Percentiles rank a stretch among this genome's conserved stretches.
phyloP scores from a whole-genome alignment of 2,329 filamentous ascomycete species.

The Botrytis fabae region DNA sequence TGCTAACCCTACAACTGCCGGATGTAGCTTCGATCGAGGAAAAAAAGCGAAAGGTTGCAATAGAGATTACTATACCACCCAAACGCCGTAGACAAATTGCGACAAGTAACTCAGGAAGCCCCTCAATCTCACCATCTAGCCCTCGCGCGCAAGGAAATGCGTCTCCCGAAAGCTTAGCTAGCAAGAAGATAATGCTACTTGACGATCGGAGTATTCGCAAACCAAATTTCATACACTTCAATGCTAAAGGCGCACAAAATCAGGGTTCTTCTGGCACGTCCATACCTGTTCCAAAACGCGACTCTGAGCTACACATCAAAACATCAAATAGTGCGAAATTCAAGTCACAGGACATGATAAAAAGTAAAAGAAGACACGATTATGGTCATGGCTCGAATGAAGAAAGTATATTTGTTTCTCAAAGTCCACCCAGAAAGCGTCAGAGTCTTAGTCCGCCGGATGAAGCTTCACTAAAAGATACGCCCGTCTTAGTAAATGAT shows the following conservation, averaged over 20 bases:
- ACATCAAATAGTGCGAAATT: conserved; percentile 9
- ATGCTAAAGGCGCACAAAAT: conserved; percentile 30
- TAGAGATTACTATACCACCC: neutral
- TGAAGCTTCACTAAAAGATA: neutral
- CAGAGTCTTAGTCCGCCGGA: conserved; percentile 25
- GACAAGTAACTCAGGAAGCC: neutral
- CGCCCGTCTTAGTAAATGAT: neutral
- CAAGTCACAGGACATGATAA: neutral
- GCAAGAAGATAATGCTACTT: neutral
- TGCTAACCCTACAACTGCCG: neutral
- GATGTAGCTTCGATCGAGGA: neutral
- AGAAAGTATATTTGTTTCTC: neutral
- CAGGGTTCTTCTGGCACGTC: conserved; percentile 29
- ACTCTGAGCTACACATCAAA: neutral
- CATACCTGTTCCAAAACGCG: neutral
- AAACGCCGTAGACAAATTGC: conserved; percentile 11
- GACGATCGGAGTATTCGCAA: conserved; percentile 30
- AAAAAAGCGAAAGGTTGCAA: conserved; percentile 19
- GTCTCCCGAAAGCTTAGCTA: neutral
- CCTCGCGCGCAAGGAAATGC: neutral
- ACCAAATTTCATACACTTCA: conserved; percentile 31
- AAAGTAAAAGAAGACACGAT: conserved; percentile 7
- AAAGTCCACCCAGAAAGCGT: conserved; percentile 26
- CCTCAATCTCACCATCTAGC: neutral
- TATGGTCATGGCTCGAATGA: neutral